A percentile compares a stretch with the other conserved stretches of the same genome.
These are phyloP conservation scores for Solanum lycopersicoides DNA, from an alignment of 257 asterid species.

Conservation along the genomic window DNA sequence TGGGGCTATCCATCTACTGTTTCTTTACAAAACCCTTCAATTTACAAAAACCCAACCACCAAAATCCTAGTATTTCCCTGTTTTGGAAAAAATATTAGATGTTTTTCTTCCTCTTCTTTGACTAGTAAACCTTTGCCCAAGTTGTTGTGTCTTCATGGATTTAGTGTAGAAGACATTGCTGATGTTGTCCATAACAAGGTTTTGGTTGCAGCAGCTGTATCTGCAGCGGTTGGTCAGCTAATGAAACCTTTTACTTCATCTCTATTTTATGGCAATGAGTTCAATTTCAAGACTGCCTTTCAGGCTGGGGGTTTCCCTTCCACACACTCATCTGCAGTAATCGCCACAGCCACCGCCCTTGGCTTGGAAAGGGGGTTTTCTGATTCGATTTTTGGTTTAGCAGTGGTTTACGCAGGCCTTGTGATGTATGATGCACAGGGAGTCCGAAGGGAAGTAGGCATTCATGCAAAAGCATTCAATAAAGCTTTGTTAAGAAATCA, in stretches of 20 bases:
- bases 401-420: constrained; percentile 77
- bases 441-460: constrained; percentile 91
- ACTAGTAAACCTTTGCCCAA: neutral
- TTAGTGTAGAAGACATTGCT: neutral
- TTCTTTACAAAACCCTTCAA: neutral
- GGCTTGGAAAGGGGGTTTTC: constrained; percentile 84
- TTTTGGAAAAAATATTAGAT: neutral
- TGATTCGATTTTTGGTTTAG: constrained; percentile 74
- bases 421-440: constrained; percentile 97
- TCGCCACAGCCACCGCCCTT: constrained; percentile 80
- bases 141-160: neutral
- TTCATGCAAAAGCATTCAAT: constrained; percentile 67
- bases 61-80: neutral
- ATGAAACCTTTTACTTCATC: constrained; percentile 67
- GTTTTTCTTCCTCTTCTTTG: neutral
- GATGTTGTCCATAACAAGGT: constrained; percentile 17
- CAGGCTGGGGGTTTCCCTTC: constrained; percentile 94
- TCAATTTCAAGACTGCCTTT: constrained; percentile 37
- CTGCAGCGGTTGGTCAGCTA: constrained; percentile 80
- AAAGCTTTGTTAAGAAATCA: constrained; percentile 26
- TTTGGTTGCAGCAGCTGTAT: constrained; percentile 57
- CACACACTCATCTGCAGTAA: constrained; percentile 82
- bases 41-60: neutral
- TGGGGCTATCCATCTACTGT: neutral
- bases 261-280: constrained; percentile 39